Conservation (phyloP, 2,329 filamentous ascomycete genomes). For the Cytospora mali region DNA sequence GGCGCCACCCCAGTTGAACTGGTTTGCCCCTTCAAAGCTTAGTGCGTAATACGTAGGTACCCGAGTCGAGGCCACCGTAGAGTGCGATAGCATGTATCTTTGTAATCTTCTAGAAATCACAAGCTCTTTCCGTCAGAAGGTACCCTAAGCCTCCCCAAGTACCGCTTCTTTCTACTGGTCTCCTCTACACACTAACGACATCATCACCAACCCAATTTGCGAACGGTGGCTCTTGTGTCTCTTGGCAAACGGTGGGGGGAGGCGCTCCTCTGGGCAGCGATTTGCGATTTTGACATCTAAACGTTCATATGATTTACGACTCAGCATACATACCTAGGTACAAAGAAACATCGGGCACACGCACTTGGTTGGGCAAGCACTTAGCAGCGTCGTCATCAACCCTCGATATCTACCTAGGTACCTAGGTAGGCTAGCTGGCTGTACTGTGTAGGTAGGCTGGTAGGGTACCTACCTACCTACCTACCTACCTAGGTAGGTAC, state of each 20-base stretch:
- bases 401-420: too few species aligned
- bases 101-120: slow-evolving; percentile 2
- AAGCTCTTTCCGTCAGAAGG: slow-evolving; percentile 20
- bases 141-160: neutral
- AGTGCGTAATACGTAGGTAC: neutral
- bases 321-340: neutral
- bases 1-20: neutral
- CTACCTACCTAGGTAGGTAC: too few species aligned
- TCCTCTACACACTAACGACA: neutral
- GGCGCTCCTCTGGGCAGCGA: too few species aligned
- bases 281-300: too few species aligned
- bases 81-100: slow-evolving; percentile 9
- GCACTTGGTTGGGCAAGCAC: neutral
- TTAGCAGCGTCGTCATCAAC: too few species aligned
- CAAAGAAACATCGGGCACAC: neutral
- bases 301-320: neutral
- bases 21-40: slow-evolving; percentile 1
- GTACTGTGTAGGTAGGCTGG: too few species aligned
- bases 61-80: neutral
- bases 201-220: neutral
- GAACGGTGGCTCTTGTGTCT: neutral
- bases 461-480: too few species aligned
- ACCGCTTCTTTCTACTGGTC: neutral
- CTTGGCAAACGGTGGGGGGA: neutral
- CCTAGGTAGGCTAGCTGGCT: too few species aligned